Evolutionary conservation across 2,329 filamentous ascomycete genomes (phyloP), one percentile per base, ranked within the genome.

Genomic region (Fusarium miscanthi): DNA sequence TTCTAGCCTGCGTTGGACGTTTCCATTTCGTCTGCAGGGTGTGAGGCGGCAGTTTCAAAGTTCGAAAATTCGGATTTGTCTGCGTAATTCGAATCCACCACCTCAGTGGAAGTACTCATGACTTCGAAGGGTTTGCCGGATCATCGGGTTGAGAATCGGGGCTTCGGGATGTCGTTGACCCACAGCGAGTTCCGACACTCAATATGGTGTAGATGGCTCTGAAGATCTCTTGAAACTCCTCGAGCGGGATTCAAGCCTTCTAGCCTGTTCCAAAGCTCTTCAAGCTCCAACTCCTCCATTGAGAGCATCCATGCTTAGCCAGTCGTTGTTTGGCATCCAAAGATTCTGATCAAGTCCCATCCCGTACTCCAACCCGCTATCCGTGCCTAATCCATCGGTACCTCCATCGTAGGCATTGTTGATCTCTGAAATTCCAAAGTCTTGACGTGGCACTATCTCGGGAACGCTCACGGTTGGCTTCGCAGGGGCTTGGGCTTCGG

Each of bases 341-440:
- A 82, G 63, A 19, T 80, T 80, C 57, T 80, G 73, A 52, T 84
- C 82, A 30, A 83, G 80, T 4, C 84, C 84, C 72, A 86, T 85
- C 2, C 82, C 78, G 45, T 81, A 80, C 35, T 82, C 81, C 6
- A 83, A 80, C 23, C 84, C 84, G 33, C 83, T 81, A 25, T 85
- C 85, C 27, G 86, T 80, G 31, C 85, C 85, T 3, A 86, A 79
- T 0, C 83, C 83, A 51, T 86, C 85, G 59, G 86, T 80, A 0
- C 85, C 84, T 5, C 85, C 85, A 59, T 87, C 85, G 51, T 86
- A 87, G 1, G 85, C 85, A 42, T 85, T 87, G 53, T 86, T 86
- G n/a, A 86, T 81, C 64, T 86, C 84, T 7, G 84, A 76, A 3
- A 81, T 80, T 25, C 81, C 80, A 33, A 81, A 80, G 13, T 82